Evolutionary conservation across 768 basidiomycete species (phyloP).

Genomic region (Kondoa subrosea): DNA sequence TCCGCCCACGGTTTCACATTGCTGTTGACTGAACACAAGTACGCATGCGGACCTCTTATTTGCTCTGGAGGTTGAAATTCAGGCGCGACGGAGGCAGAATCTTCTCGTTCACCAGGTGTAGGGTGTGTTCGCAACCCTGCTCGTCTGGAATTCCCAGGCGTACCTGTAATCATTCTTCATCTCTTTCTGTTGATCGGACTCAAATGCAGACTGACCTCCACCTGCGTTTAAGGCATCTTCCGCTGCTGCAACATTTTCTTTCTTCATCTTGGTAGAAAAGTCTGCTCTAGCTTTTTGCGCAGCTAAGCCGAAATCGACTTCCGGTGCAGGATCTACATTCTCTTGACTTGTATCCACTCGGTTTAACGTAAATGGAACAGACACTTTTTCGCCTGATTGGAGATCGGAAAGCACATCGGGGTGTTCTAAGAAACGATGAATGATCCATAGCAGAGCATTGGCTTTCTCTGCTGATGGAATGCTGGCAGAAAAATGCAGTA

Average conservation of each 20-base stretch:
- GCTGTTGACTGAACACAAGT: background rate
- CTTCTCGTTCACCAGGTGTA: background rate
- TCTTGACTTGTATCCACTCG: slow-evolving; percentile 44
- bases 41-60: background rate
- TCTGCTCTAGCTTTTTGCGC: slow-evolving; percentile 57
- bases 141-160: background rate
- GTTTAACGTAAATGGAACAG: slow-evolving; percentile 35
- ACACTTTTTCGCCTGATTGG: slow-evolving; percentile 40
- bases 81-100: background rate
- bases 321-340: slow-evolving; percentile 62
- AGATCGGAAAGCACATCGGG: slow-evolving; percentile 47
- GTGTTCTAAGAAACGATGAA: slow-evolving; percentile 64
- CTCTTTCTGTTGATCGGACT: slow-evolving; percentile 4
- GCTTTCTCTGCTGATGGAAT: slow-evolving; percentile 57
- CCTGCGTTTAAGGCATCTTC: slow-evolving; percentile 8
- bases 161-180: slow-evolving; percentile 1
- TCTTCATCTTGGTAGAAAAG: slow-evolving; percentile 37
- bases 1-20: background rate
- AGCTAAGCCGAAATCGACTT: slow-evolving; percentile 55
- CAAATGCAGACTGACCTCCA: background rate
- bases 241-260: slow-evolving; percentile 18
- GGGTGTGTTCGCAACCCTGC: background rate
- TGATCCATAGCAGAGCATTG: slow-evolving; percentile 61
- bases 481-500: background rate
- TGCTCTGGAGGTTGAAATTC: background rate